A percentile compares a stretch with the other conserved stretches of the same genome.
These are phyloP conservation scores for Metschnikowia chrysomelidarum DNA, from an alignment of 805 yeast species.

Conservation along the genomic window DNA sequence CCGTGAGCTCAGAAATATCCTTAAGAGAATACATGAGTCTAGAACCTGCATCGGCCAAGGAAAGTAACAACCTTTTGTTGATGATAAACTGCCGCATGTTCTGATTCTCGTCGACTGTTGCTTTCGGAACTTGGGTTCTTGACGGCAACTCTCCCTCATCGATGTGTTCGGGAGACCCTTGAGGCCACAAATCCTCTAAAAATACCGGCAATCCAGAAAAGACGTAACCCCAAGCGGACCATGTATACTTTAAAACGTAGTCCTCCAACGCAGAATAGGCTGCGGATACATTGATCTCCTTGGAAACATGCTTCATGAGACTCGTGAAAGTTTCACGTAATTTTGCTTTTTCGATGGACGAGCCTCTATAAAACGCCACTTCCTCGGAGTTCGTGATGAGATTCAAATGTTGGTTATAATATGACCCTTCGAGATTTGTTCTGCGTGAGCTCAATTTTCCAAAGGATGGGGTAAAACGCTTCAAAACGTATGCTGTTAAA, in stretches of 20 bases:
- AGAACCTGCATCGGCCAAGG: constrained; percentile 93
- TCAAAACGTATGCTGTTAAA: constrained; percentile 71
- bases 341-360: constrained; percentile 69
- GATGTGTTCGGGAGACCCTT: constrained; percentile 17
- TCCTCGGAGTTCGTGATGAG: constrained; percentile 89
- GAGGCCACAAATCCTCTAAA: constrained; percentile 48
- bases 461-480: constrained; percentile 77
- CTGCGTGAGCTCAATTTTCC: constrained; percentile 71
- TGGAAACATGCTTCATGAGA: constrained; percentile 52
- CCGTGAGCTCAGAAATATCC: constrained; percentile 87
- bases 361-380: constrained; percentile 91
- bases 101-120: constrained; percentile 42
- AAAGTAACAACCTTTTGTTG: constrained; percentile 84
- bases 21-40: constrained; percentile 92
- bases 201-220: constrained; percentile 89
- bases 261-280: constrained; percentile 77
- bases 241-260: constrained; percentile 81
- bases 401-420: constrained; percentile 81
- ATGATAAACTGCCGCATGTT: constrained; percentile 87
- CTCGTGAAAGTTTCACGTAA: constrained; percentile 56
- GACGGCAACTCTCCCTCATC: constrained; percentile 21
- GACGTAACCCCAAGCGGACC: constrained; percentile 95
- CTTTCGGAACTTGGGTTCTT: constrained; percentile 11
- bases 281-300: constrained; percentile 58
- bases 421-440: constrained; percentile 83